Percentiles rank a stretch among this genome's conserved stretches.
phyloP scores from a whole-genome alignment of 176 grass and related monocot species.

The Juncus inflexus region DNA sequence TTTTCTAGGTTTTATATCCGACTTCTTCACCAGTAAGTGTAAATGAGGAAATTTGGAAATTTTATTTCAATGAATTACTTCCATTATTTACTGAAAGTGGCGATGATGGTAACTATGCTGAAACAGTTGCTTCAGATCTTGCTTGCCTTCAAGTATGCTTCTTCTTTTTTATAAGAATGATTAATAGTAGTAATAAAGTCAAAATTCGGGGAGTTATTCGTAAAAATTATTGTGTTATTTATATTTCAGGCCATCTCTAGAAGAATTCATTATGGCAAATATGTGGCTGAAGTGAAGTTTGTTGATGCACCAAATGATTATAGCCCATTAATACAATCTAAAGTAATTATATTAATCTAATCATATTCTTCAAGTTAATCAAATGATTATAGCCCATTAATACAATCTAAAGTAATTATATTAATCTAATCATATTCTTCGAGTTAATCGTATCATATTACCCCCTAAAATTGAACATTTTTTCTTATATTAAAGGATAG shows the following conservation, averaged over 20 bases:
- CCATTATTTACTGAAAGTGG: slow-evolving; percentile 65
- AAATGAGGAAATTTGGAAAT: slow-evolving; percentile 78
- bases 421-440: slow-evolving; percentile 12
- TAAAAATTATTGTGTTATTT: slow-evolving; percentile 18
- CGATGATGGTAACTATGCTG: slow-evolving; percentile 77
- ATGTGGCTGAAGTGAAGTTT: slow-evolving; percentile 94
- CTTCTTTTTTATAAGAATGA: not conserved
- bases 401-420: slow-evolving; percentile 48
- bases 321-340: slow-evolving; percentile 49
- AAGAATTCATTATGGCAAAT: slow-evolving; percentile 89
- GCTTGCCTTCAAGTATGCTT: slow-evolving; percentile 67
- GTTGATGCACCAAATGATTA: slow-evolving; percentile 75
- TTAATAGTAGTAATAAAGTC: not conserved
- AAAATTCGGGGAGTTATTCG: not conserved
- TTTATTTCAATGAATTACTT: slow-evolving; percentile 76
- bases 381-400: slow-evolving; percentile 59
- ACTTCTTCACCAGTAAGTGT: slow-evolving; percentile 44
- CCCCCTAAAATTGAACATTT: slow-evolving; percentile 8
- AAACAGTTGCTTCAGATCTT: slow-evolving; percentile 65
- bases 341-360: slow-evolving; percentile 36
- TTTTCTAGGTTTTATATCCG: slow-evolving; percentile 57
- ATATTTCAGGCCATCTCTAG: slow-evolving; percentile 66
- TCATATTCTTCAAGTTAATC: slow-evolving; percentile 1
- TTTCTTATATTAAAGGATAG: slow-evolving; percentile 46
- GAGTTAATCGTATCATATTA: not conserved